phyloP scores from a whole-genome alignment of 2,329 filamentous ascomycete species.

The Fusarium paranaense region DNA sequence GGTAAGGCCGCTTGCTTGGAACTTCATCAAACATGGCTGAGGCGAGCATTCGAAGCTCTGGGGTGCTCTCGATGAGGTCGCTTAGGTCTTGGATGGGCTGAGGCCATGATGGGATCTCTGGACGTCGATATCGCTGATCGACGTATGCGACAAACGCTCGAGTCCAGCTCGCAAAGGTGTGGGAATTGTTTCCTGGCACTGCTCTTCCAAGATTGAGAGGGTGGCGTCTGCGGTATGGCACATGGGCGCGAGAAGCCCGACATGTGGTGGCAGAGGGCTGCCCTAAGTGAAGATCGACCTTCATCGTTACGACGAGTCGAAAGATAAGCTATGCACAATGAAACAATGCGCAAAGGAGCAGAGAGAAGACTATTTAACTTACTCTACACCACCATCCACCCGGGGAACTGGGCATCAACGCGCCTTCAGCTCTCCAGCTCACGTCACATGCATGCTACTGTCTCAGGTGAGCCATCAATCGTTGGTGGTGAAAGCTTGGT shows the following conservation, averaged over 20 bases:
- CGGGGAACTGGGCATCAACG: neutral
- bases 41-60: conserved; percentile 40
- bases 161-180: neutral
- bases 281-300: neutral
- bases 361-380: neutral
- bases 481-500: neutral
- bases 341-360: neutral
- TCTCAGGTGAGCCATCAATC: neutral
- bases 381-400: neutral
- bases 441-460: neutral
- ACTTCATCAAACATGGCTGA: conserved; percentile 30
- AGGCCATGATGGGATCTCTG: neutral
- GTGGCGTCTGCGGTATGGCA: neutral
- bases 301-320: neutral
- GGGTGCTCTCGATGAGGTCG: conserved; percentile 23
- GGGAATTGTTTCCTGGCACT: neutral
- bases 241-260: too few species aligned
- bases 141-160: neutral
- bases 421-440: neutral
- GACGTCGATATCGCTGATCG: neutral
- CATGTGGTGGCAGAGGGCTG: neutral
- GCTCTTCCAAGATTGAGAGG: neutral
- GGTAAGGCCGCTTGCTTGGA: conserved; percentile 37
- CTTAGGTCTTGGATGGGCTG: neutral
- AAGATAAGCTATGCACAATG: neutral